phyloP scores from a whole-genome alignment of 768 basidiomycete genomes.

The Amanita pallidorosea region DNA sequence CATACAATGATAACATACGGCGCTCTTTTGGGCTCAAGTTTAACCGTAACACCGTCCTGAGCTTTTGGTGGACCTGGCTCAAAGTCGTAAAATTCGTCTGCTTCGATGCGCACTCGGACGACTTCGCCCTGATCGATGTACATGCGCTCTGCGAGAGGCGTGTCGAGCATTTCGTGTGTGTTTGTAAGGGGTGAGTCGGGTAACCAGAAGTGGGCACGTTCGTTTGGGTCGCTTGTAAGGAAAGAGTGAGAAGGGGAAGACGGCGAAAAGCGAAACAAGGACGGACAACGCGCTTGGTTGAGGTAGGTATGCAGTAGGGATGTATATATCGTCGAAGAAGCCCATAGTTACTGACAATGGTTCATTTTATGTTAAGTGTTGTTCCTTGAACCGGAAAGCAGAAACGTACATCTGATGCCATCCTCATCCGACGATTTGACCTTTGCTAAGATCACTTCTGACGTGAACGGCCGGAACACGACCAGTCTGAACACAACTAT shows the following conservation, averaged over 20 bases:
- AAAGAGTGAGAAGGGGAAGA: background rate
- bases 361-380: background rate
- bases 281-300: conserved; percentile 72
- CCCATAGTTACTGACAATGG: conserved; percentile 58
- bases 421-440: conserved; percentile 82
- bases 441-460: conserved; percentile 84
- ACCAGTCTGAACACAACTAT: conserved; percentile 83
- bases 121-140: conserved; percentile 74
- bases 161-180: conserved; percentile 59
- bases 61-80: conserved; percentile 79
- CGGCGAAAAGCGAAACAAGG: background rate
- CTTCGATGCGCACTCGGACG: conserved; percentile 68
- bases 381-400: background rate
- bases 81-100: conserved; percentile 77
- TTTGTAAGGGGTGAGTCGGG: conserved; percentile 45
- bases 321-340: conserved; percentile 92
- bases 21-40: conserved; percentile 37
- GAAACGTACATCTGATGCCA: conserved; percentile 65
- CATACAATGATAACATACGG: conserved; percentile 67
- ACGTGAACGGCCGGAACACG: conserved; percentile 83
- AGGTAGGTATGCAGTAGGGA: conserved; percentile 72
- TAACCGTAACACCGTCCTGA: conserved; percentile 52
- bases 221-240: conserved; percentile 57
- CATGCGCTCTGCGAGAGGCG: conserved; percentile 55
- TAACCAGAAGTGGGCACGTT: conserved; percentile 79